Percentiles rank a stretch among this genome's conserved stretches.
These are phyloP conservation scores for Phialophora verrucosa DNA, from an alignment of 2,329 filamentous ascomycete genomes.

Conservation along the genomic window DNA sequence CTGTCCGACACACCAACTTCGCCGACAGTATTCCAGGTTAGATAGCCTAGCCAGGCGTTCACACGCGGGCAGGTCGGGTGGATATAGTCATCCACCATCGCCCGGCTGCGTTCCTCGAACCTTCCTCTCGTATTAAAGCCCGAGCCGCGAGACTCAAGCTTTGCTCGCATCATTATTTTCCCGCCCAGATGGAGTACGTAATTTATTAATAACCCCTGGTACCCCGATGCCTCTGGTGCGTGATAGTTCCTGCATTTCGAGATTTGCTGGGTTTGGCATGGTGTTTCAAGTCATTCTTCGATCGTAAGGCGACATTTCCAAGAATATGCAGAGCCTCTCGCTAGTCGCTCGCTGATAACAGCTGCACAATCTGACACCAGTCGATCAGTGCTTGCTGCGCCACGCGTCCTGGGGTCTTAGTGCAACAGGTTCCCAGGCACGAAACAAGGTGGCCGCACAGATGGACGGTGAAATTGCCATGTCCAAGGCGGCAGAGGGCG, in stretches of 20 bases:
- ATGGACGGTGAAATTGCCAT: constrained; percentile 11
- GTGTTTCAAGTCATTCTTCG: constrained; percentile 1
- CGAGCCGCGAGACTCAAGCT: neutral
- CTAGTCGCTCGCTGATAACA: too few species aligned
- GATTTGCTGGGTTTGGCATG: neutral
- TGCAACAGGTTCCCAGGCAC: neutral
- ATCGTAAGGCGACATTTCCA: too few species aligned
- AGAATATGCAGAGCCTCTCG: too few species aligned
- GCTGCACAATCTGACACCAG: neutral
- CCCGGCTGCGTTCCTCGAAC: too few species aligned
- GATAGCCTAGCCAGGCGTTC: neutral
- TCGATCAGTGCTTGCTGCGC: neutral
- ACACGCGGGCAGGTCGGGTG: too few species aligned
- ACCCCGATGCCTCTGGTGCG: neutral
- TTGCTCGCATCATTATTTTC: neutral
- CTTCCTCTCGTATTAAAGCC: too few species aligned
- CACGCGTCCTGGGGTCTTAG: neutral
- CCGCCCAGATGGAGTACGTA: neutral
- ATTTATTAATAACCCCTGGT: neutral
- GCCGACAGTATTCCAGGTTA: neutral
- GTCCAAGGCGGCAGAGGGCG: neutral
- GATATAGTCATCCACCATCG: too few species aligned
- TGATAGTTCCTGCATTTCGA: neutral
- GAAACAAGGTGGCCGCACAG: neutral
- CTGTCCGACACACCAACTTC: neutral